A percentile compares a stretch with the other conserved stretches of the same genome.
Evolutionary conservation across 129 eudicot species (phyloP).

Genomic region (Flaveria ramosissima): DNA sequence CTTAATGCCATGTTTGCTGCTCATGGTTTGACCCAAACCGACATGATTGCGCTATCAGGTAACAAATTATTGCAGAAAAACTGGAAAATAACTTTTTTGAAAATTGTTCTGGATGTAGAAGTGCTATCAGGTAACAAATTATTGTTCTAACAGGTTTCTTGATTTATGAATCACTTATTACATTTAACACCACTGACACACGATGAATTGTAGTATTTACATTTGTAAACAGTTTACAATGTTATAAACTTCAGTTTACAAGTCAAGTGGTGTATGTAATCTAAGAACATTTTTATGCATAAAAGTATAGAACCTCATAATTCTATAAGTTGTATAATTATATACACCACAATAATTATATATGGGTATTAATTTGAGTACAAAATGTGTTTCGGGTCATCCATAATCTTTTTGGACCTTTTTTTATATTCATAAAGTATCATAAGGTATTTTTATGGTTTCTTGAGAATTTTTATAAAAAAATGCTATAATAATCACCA

Average conservation of each 20-base stretch:
- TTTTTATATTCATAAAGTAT: neutral
- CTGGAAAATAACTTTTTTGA: neutral
- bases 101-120: neutral
- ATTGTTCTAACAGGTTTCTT: neutral
- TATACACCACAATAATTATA: neutral
- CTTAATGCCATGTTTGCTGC: constrained; percentile 70
- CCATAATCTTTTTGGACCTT: neutral
- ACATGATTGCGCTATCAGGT: constrained; percentile 98
- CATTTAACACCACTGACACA: too few species aligned
- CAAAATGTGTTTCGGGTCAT: too few species aligned
- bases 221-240: too few species aligned
- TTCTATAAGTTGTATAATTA: neutral
- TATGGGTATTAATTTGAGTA: too few species aligned
- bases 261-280: too few species aligned
- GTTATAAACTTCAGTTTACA: too few species aligned
- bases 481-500: constrained; percentile 9
- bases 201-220: too few species aligned
- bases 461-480: neutral
- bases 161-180: too few species aligned
- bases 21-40: constrained; percentile 59
- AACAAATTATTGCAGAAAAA: constrained; percentile 19
- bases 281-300: too few species aligned
- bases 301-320: neutral
- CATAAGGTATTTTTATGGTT: neutral
- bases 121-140: too few species aligned